Conservation (phyloP, 2,329 filamentous ascomycete genomes). For the Daldinia sp. region DNA sequence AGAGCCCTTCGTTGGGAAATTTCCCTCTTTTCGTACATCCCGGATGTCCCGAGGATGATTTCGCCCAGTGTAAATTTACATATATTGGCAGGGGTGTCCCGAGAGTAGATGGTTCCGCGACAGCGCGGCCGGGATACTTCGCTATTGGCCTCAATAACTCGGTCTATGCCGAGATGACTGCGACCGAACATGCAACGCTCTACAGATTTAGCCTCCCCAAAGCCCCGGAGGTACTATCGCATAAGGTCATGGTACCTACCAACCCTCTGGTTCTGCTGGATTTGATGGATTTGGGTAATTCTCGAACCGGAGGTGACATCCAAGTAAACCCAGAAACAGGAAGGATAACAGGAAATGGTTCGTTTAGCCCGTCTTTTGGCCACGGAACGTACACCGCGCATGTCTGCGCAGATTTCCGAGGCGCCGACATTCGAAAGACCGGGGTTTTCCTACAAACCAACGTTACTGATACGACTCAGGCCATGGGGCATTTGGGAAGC, state of each 20-base stretch:
- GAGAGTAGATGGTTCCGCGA: constrained; percentile 63
- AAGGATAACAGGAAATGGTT: constrained; percentile 69
- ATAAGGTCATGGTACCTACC: constrained; percentile 51
- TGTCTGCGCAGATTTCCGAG: constrained; percentile 72
- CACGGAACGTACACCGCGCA: constrained; percentile 67
- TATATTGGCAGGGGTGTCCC: constrained; percentile 59
- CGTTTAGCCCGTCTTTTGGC: constrained; percentile 71
- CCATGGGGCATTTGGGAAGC: constrained; percentile 49
- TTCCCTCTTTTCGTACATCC: constrained; percentile 66
- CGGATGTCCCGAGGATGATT: constrained; percentile 61
- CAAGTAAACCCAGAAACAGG: constrained; percentile 64
- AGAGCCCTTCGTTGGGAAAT: constrained; percentile 63
- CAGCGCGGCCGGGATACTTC: constrained; percentile 71
- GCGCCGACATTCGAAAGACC: constrained; percentile 65
- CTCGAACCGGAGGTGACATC: constrained; percentile 63
- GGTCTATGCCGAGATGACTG: constrained; percentile 71
- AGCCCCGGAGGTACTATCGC: constrained; percentile 43
- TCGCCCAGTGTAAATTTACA: constrained; percentile 63
- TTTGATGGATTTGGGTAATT: constrained; percentile 67
- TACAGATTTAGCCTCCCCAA: constrained; percentile 69
- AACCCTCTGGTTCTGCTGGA: constrained; percentile 71
- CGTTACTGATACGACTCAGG: constrained; percentile 51
- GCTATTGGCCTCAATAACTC: constrained; percentile 67
- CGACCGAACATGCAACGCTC: constrained; percentile 68
- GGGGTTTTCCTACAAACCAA: constrained; percentile 68